A percentile compares a stretch with the other conserved stretches of the same genome.
Conservation (phyloP, 495 filamentous ascomycete species). For the Penicillium ochrochloron region DNA sequence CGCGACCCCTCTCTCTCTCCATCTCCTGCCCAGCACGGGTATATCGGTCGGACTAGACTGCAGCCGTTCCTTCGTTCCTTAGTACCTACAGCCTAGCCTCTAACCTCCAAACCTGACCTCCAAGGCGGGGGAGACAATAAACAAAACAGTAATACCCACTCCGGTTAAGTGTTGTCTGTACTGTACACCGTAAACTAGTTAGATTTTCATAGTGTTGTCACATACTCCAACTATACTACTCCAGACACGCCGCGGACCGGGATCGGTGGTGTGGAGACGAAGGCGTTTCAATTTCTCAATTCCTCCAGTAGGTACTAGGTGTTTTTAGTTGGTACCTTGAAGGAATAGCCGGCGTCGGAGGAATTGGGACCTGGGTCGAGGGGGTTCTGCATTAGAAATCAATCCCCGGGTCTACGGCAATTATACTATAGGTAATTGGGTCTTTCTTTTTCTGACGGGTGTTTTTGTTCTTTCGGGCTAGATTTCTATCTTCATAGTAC, state of each 20-base stretch:
- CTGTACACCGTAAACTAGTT: background rate
- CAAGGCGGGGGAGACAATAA: conserved; percentile 16
- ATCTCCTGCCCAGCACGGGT: background rate
- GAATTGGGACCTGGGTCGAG: background rate
- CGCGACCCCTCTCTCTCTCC: conserved; percentile 4
- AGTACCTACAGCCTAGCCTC: too few relatives aligned
- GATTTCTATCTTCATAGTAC: background rate
- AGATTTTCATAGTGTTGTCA: background rate
- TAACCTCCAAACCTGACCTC: too few relatives aligned
- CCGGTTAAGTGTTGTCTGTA: too few relatives aligned
- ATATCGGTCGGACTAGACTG: background rate
- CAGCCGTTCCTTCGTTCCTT: background rate
- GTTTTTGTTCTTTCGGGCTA: background rate
- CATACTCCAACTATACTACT: background rate
- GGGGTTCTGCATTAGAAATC: conserved; percentile 6
- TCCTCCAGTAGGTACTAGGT: too few relatives aligned
- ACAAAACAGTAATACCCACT: too few relatives aligned
- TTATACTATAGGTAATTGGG: background rate
- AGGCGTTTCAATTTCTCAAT: background rate
- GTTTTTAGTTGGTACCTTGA: too few relatives aligned
- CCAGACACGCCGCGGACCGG: conserved; percentile 4
- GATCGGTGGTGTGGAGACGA: background rate
- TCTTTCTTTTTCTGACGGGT: background rate
- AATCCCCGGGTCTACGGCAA: conserved; percentile 1
- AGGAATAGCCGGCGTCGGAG: background rate